Evolutionary conservation across 805 yeast genomes (phyloP).

Genomic region (Metschnikowia matae): DNA sequence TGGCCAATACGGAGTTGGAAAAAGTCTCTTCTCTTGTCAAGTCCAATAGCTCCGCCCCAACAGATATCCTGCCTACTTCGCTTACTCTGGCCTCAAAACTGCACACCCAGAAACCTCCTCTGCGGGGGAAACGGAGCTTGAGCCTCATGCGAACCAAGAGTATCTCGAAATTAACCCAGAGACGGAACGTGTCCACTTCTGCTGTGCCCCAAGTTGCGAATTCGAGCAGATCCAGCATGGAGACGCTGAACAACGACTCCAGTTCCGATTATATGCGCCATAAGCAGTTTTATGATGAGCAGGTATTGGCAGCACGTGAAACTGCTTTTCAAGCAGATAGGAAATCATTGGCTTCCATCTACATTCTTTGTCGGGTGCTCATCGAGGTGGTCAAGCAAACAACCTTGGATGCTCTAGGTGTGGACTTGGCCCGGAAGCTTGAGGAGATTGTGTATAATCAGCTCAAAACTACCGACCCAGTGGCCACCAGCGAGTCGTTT

Average conservation of each 20-base stretch:
- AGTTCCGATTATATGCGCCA: conserved; percentile 18
- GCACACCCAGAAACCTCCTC: conserved; percentile 3
- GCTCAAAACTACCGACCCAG: conserved; percentile 82
- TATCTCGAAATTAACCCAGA: conserved; percentile 39
- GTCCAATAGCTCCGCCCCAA: background rate
- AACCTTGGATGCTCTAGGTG: conserved; percentile 67
- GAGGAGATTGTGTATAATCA: conserved; percentile 94
- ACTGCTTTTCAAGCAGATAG: conserved; percentile 81
- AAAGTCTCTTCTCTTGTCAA: conserved; percentile 27
- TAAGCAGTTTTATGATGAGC: conserved; percentile 29
- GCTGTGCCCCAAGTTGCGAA: background rate
- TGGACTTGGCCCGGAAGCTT: conserved; percentile 72
- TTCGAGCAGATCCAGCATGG: conserved; percentile 1
- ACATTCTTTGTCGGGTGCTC: conserved; percentile 82
- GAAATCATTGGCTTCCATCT: conserved; percentile 81
- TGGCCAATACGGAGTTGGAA: conserved; percentile 42
- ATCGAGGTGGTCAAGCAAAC: conserved; percentile 91
- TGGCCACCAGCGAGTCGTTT: conserved; percentile 52
- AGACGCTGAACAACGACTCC: background rate
- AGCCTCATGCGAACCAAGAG: conserved; percentile 40
- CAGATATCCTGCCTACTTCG: background rate
- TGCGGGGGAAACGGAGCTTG: conserved; percentile 35
- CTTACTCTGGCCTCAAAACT: conserved; percentile 2
- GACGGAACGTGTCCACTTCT: conserved; percentile 49
- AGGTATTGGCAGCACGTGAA: conserved; percentile 44